These are phyloP conservation scores for Aegilops umbellulata DNA, from an alignment of 176 grass and related monocot genomes.

Conservation along the genomic window DNA sequence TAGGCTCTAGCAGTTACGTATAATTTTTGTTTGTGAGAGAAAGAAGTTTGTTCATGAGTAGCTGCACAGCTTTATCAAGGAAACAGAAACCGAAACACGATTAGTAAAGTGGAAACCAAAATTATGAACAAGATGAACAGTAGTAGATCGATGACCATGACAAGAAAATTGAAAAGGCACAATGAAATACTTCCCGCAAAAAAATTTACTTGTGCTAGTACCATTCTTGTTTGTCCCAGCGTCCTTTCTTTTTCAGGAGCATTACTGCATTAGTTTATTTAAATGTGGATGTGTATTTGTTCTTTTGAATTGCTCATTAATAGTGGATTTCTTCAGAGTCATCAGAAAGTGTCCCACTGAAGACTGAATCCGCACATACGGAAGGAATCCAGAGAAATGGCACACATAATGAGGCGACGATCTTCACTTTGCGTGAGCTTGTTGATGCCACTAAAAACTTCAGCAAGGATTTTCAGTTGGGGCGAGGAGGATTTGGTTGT, in stretches of 20 bases:
- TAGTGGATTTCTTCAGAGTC: conserved; percentile 12
- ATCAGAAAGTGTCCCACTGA: conserved; percentile 42
- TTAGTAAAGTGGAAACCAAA: conserved; percentile 6
- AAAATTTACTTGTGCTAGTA: too few species aligned
- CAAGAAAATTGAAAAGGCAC: background rate
- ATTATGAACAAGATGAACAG: background rate
- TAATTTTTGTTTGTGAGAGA: background rate
- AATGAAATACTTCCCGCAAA: background rate
- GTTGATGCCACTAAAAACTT: conserved; percentile 59
- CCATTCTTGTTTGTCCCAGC: background rate
- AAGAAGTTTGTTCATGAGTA: background rate
- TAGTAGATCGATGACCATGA: background rate
- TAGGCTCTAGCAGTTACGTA: background rate
- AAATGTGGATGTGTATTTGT: background rate
- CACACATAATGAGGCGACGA: conserved; percentile 29
- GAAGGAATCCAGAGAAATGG: conserved; percentile 10
- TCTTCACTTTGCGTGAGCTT: conserved; percentile 61
- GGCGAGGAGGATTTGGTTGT: conserved; percentile 65
- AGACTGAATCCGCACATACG: background rate
- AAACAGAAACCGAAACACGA: background rate
- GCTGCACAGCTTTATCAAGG: background rate
- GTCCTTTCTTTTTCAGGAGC: background rate
- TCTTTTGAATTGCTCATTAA: conserved; percentile 16
- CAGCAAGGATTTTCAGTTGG: conserved; percentile 48
- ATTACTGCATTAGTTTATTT: conserved; percentile 3